phyloP scores from a whole-genome alignment of 2,329 filamentous ascomycete species.

The Pseudogymnoascus sp. region DNA sequence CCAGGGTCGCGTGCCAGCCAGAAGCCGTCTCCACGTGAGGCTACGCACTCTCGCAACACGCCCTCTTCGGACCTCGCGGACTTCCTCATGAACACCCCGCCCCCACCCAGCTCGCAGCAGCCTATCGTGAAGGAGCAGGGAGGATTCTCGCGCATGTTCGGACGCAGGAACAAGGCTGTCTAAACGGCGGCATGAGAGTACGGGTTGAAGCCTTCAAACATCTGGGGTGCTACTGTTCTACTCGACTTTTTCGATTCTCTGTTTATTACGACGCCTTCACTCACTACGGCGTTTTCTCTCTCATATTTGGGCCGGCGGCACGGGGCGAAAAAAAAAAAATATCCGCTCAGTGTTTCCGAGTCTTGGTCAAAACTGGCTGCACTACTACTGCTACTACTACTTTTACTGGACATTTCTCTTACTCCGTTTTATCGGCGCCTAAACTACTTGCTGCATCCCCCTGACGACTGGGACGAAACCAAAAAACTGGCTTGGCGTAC shows the following conservation, averaged over 20 bases:
- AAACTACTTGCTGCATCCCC: background rate
- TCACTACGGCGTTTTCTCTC: slow-evolving; percentile 3
- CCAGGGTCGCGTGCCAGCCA: slow-evolving; percentile 32
- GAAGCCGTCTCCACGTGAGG: slow-evolving; percentile 52
- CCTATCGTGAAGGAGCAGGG: slow-evolving; percentile 10
- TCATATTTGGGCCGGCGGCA: background rate
- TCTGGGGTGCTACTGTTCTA: slow-evolving; percentile 2
- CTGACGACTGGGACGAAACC: slow-evolving; percentile 5
- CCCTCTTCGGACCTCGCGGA: slow-evolving; percentile 52
- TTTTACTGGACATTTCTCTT: background rate
- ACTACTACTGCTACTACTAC: background rate
- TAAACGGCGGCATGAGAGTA: background rate
- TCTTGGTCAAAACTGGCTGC: background rate
- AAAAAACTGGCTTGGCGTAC: slow-evolving; percentile 1
- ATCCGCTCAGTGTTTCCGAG: background rate
- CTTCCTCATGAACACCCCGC: slow-evolving; percentile 63
- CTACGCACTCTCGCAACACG: slow-evolving; percentile 24
- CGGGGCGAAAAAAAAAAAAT: background rate
- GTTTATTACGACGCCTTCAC: background rate
- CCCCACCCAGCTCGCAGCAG: slow-evolving; percentile 35
- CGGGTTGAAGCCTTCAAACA: background rate
- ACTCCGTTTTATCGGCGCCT: background rate
- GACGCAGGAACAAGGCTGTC: slow-evolving; percentile 11
- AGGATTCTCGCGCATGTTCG: slow-evolving; percentile 14
- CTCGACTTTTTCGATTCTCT: background rate